Percentiles rank a stretch among this genome's conserved stretches.
Conservation (phyloP, 345 rosid species). For the Dipteronia dyeriana region DNA sequence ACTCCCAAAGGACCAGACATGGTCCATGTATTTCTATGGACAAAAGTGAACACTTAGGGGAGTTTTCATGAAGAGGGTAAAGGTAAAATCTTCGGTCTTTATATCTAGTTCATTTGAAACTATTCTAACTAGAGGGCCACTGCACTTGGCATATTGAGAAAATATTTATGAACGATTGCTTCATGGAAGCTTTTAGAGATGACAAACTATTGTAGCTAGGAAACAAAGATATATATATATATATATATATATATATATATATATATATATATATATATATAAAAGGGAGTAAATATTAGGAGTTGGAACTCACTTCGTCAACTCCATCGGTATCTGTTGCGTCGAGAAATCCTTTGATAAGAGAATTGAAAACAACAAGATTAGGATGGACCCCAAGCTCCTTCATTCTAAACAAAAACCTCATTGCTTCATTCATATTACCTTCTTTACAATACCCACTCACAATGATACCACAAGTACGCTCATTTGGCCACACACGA, state of each 20-base stretch:
- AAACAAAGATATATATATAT: not conserved
- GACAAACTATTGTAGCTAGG: not conserved
- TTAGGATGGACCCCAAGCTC: conserved; percentile 85
- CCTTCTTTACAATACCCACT: conserved; percentile 88
- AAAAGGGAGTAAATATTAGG: not conserved
- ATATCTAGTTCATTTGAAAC: not conserved
- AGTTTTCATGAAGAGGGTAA: conserved; percentile 1
- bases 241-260: too few relatives aligned
- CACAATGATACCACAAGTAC: conserved; percentile 78
- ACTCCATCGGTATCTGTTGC: conserved; percentile 65
- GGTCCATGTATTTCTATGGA: not conserved
- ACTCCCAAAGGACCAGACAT: not conserved
- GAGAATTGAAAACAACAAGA: conserved; percentile 76
- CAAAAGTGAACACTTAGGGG: not conserved
- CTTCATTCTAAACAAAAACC: conserved; percentile 76
- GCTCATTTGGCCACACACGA: conserved; percentile 67
- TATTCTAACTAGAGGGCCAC: not conserved
- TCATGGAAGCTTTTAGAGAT: not conserved
- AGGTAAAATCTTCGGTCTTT: not conserved
- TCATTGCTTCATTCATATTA: conserved; percentile 71
- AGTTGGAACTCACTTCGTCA: conserved; percentile 59
- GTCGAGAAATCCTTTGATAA: conserved; percentile 80
- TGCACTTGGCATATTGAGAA: not conserved
- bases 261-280: not conserved
- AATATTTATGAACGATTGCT: not conserved